Base-by-base conservation (phyloP, 2,329 filamentous ascomycete species). In the Alternaria sp. region DNA sequence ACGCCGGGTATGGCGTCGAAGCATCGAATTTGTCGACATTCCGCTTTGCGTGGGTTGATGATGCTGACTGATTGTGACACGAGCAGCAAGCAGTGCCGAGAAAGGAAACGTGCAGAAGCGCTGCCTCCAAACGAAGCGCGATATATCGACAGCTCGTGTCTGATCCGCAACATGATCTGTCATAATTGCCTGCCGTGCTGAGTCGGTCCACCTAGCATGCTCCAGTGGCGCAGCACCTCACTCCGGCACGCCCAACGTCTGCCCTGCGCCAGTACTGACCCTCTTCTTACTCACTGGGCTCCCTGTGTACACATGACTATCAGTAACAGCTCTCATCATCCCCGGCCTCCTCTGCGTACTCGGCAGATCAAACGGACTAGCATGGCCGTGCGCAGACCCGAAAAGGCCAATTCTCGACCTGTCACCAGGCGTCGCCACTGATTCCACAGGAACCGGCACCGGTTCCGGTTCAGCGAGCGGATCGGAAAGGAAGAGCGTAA, bases 401-500 rank as follows among this genome's bases (percentile, higher is more conserved):
- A 68, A 67, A 18, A 72, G 51, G 27, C 61, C 60, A 3, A 68
- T 52, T 16, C 57, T 65, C 6, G 62, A 51, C 46, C 69, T 70
- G 46, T 64, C 65, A 16, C 72, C 72, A n/a, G 74, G 75, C 10
- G 75, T 77, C n/a, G 72, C 63, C 3, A 72, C 61, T 12, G 63
- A 48, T 45, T 74, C 60, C 5, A 43, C 32, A 4, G 62, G 12
- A 9, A 65, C 57, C 5, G 68, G 62, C 6, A 27, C 41, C 2
- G 68, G 63, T 11, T 68, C 34, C 1, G 70, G 65, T 32, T 72
- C 62, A 9, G 70, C 65, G 6, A 83, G 64, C 5, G 82, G 82
- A 67, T 85, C 82, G 9, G 62, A 76, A 57, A 82, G 82, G 58
- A 83, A 85, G 5, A 85, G 74, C 0, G 67, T 73, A 1, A 85